Conservation (phyloP, 1,284 basidiomycete species). For the Agroathelia rolfsii region DNA sequence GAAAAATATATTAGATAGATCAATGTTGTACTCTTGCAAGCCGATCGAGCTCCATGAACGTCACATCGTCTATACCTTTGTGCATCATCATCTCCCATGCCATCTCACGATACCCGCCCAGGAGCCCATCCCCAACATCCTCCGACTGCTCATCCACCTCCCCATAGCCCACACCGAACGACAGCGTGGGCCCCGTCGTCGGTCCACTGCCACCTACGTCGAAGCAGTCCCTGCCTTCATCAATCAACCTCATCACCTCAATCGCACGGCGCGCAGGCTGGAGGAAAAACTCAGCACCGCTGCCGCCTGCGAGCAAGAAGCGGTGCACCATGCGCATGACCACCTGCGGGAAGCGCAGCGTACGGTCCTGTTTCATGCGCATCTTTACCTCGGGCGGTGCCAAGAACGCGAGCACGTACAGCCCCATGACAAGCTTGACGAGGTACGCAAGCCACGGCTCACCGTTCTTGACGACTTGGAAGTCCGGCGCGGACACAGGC, state of each 20-base stretch:
- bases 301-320: slow-evolving; percentile 36
- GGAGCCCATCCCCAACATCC: slow-evolving; percentile 64
- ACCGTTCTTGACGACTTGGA: slow-evolving; percentile 50
- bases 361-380: slow-evolving; percentile 50
- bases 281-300: slow-evolving; percentile 45
- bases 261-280: slow-evolving; percentile 68
- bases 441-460: slow-evolving; percentile 70
- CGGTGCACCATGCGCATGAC: slow-evolving; percentile 59
- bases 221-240: slow-evolving; percentile 69
- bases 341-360: slow-evolving; percentile 49
- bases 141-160: slow-evolving; percentile 57
- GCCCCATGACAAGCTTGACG: slow-evolving; percentile 69
- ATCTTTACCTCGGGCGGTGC: slow-evolving; percentile 67
- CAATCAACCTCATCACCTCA: slow-evolving; percentile 79
- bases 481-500: slow-evolving; percentile 72
- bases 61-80: slow-evolving; percentile 55
- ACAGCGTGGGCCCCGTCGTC: slow-evolving; percentile 41
- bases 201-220: slow-evolving; percentile 54
- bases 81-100: slow-evolving; percentile 60
- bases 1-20: slow-evolving; percentile 16
- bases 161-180: slow-evolving; percentile 69
- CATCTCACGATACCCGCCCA: slow-evolving; percentile 64
- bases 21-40: slow-evolving; percentile 52
- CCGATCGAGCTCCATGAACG: slow-evolving; percentile 71
- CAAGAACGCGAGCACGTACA: slow-evolving; percentile 84